Evolutionary conservation across 2,329 filamentous ascomycete species (phyloP), one percentile per base, ranked within the genome.

Genomic region (Periconia digitata): DNA sequence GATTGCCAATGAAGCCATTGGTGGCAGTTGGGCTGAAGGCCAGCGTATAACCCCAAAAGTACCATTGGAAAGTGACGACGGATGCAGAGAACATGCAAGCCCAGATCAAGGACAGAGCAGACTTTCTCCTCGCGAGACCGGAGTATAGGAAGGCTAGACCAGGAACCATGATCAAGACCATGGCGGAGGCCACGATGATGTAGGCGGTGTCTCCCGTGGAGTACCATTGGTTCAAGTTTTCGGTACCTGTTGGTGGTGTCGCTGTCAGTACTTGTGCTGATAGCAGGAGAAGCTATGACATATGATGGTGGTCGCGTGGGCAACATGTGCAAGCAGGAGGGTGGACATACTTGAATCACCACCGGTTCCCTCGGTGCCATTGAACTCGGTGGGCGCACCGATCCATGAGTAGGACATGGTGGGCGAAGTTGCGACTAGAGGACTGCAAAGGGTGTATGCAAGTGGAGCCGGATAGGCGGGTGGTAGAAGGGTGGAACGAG

Each of bases 121-220:
- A 97, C 79, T 99, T 99, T 79, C 94, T 85, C 59, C 94, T 87
- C n/a, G 94, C 92, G 59, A 97, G 86, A 59, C 94, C 94, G 12
- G 92, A 96, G 78, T 99, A 99, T 57, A 99, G 85, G 75, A 99
- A 96, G 47, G 90, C 92, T 63, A 99, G 92, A 63, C 94, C 94
- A 23, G 94, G 94, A 23, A 97, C 81, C 94, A 97, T 99, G 75
- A 96, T 77, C 76, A 97, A 76, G 57, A 97, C 92, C 87, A 97
- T 95, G 70, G 89, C 92, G 52, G 92, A 84, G 51, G 89, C 81
- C 63, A 97, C 74, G 72, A 97, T 81, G 73, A 97, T 97, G 78
- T 89, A 97, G 70, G 92, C 90, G 76, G 92, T 87, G 74, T 99
- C 94, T 66, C 94, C 94, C 6, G 90, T 79, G 60, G 89, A 82